phyloP scores from a whole-genome alignment of 805 yeast species.

The Candida andamanensis region DNA sequence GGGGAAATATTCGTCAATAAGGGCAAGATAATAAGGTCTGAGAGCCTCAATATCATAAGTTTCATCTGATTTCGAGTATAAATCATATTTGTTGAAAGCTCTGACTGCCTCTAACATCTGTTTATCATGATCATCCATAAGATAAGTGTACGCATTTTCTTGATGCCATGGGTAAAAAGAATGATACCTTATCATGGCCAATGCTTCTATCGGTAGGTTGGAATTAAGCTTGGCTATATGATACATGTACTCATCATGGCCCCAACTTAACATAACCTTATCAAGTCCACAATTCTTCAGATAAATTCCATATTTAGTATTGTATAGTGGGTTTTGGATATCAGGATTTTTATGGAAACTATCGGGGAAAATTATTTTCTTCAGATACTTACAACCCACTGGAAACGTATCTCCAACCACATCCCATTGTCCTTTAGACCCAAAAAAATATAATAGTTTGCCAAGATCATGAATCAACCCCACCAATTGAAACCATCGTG shows the following conservation, averaged over 20 bases:
- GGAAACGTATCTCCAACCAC: slow-evolving; percentile 79
- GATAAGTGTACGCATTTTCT: slow-evolving; percentile 58
- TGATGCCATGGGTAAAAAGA: slow-evolving; percentile 76
- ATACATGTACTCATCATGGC: slow-evolving; percentile 76
- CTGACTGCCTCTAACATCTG: slow-evolving; percentile 59
- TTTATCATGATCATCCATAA: slow-evolving; percentile 60
- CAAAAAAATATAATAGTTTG: slow-evolving; percentile 61
- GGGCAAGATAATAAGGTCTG: slow-evolving; percentile 54
- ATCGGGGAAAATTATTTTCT: slow-evolving; percentile 55
- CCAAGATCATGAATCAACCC: slow-evolving; percentile 72
- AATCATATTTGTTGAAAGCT: slow-evolving; percentile 63
- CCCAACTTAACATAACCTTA: slow-evolving; percentile 71
- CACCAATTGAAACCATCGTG: slow-evolving; percentile 72
- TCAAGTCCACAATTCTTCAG: slow-evolving; percentile 61
- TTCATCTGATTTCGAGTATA: slow-evolving; percentile 57
- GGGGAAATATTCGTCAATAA: slow-evolving; percentile 68
- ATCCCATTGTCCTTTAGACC: slow-evolving; percentile 75
- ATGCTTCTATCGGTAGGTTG: slow-evolving; percentile 56
- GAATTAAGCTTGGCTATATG: slow-evolving; percentile 64
- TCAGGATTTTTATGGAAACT: slow-evolving; percentile 60
- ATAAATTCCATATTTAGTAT: slow-evolving; percentile 62
- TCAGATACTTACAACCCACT: slow-evolving; percentile 63
- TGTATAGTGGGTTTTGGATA: slow-evolving; percentile 56
- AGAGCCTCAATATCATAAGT: slow-evolving; percentile 44
- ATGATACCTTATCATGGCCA: slow-evolving; percentile 73